Base-by-base conservation (phyloP, 2,329 filamentous ascomycete genomes). In the Aspergillus fijiensis region DNA sequence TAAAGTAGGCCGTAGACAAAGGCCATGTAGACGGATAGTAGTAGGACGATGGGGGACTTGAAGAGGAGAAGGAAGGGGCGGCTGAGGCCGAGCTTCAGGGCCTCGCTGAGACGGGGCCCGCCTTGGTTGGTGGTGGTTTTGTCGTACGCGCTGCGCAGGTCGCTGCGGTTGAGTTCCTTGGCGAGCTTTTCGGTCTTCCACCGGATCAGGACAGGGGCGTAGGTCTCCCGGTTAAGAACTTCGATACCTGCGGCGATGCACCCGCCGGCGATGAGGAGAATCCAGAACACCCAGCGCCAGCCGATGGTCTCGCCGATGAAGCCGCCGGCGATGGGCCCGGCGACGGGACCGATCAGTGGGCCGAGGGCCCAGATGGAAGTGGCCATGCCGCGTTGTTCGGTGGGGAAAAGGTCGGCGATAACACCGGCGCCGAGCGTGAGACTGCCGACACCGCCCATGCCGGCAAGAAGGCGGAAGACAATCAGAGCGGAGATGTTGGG, bases 381-480 rank as follows among this genome's bases (percentile, higher is more conserved):
- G 21, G 76, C 79, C 58, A 69, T 66, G 3, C 79, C 81, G n/a
- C 81, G 73, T 54, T 78, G 64, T 35, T 80, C 74, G 10, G 71
- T 67, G 2, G 69, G 67, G 62, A 81, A 79, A 19, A 80, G 61
- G 60, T 82, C 80, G 4, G 78, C 77, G 50, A 82, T 77, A 0
- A 79, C 76, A 1, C 80, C 80, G 6, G 78, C 75, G 6, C 80
- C 79, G 11, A 80, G 72, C 0, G 77, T 79, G 1, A 81, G 33
- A 51, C 71, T 71, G 7, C 67, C 72, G 2, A 65, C 66, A 3
- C 74, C 74, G 29, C 65, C 75, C 53, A 70, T 65, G 11, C 86
- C 85, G 6, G 83, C 82, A 53, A 90, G 84, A 73, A 90, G 87
- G 39, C 88, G 83, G 29, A 88, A 79, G 14, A 88, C 79, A 49